Evolutionary conservation across 257 asterid genomes (phyloP).

Genomic region (Solanum infundibuliforme): DNA sequence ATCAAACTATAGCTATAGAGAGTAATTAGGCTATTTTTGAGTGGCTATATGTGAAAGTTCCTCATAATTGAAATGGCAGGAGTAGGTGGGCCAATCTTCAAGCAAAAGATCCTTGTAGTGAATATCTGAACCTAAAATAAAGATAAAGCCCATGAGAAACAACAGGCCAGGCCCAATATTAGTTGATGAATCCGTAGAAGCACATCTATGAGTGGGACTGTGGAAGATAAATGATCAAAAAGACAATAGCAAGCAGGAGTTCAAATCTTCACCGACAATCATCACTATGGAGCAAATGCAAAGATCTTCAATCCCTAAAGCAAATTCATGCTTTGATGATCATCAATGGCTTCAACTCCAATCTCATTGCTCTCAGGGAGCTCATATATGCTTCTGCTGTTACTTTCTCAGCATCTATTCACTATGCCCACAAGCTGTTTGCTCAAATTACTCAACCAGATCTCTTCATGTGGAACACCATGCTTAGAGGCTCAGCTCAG

Average conservation of each 20-base stretch:
- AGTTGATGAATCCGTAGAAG: background rate
- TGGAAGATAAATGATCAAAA: slow-evolving; percentile 24
- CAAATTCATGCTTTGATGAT: slow-evolving; percentile 38
- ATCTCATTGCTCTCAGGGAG: slow-evolving; percentile 27
- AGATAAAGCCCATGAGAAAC: background rate
- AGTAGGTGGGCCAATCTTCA: no score
- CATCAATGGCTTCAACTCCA: slow-evolving; percentile 29
- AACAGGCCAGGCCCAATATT: background rate
- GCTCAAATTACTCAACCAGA: slow-evolving; percentile 52
- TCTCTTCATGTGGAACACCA: slow-evolving; percentile 58
- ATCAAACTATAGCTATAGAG: no score
- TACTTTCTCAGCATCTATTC: slow-evolving; percentile 16
- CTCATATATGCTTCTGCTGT: slow-evolving; percentile 38
- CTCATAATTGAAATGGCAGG: no score
- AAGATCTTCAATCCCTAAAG: slow-evolving; percentile 28
- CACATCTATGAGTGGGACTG: background rate
- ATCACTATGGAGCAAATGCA: slow-evolving; percentile 41
- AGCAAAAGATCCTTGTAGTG: background rate
- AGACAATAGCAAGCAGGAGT: slow-evolving; percentile 23
- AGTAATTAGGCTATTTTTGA: no score
- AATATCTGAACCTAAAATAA: background rate
- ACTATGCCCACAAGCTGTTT: slow-evolving; percentile 53
- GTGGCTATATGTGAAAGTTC: no score
- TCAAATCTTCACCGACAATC: slow-evolving; percentile 22
- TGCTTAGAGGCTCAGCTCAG: slow-evolving; percentile 78